Evolutionary conservation across 805 yeast species (phyloP).

Genomic region (Blastobotrys chiropterorum): DNA sequence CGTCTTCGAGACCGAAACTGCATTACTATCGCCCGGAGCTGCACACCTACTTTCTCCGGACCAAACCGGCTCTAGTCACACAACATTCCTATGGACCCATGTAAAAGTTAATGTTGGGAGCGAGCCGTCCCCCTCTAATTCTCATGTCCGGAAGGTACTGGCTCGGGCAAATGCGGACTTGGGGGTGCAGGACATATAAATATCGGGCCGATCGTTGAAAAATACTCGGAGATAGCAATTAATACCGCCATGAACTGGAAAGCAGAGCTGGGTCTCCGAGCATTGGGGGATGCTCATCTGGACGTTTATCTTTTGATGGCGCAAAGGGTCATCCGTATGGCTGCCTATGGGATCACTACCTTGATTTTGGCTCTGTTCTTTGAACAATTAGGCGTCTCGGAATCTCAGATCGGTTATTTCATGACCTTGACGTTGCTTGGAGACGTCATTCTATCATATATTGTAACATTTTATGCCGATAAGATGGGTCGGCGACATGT

Average conservation of each 20-base stretch:
- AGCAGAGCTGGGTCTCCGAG: background rate
- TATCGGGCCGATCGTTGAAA: background rate
- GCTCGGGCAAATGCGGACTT: background rate
- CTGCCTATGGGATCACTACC: constrained; percentile 36
- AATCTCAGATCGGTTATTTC: constrained; percentile 42
- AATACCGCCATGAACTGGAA: background rate
- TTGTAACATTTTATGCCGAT: constrained; percentile 43
- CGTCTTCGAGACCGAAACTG: too few relatives aligned
- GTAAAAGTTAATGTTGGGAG: too few relatives aligned
- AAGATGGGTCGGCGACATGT: constrained; percentile 40
- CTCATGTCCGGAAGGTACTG: too few relatives aligned
- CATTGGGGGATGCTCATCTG: background rate
- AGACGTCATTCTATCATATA: constrained; percentile 44
- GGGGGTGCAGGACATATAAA: background rate
- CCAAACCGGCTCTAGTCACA: too few relatives aligned
- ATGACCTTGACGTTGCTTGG: constrained; percentile 46
- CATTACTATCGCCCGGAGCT: too few relatives aligned
- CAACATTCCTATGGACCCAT: too few relatives aligned
- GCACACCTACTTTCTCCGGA: too few relatives aligned
- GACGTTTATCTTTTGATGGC: constrained; percentile 30
- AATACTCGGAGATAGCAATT: background rate
- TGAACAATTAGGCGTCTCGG: constrained; percentile 37
- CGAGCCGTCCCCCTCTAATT: too few relatives aligned
- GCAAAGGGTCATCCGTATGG: constrained; percentile 30
- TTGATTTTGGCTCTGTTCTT: constrained; percentile 41